phyloP scores from a whole-genome alignment of 1,139 yeast species.

The Geotrichum citri-aurantii region DNA sequence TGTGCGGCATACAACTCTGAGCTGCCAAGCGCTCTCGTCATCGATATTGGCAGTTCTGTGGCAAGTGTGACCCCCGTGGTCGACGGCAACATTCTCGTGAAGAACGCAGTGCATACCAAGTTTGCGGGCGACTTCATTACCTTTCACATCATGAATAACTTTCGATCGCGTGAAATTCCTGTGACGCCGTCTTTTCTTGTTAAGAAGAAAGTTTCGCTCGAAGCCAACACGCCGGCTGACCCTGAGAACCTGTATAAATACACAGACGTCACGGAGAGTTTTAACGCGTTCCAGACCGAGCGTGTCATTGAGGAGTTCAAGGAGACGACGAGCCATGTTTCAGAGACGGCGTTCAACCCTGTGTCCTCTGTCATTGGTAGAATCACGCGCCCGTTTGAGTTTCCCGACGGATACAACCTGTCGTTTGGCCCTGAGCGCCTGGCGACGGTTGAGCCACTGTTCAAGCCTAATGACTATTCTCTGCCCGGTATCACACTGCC shows the following conservation, averaged over 20 bases:
- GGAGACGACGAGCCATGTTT: slow-evolving; percentile 52
- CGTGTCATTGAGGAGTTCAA: slow-evolving; percentile 54
- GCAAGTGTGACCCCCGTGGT: slow-evolving; percentile 85
- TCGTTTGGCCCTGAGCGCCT: slow-evolving; percentile 62
- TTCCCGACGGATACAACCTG: slow-evolving; percentile 66
- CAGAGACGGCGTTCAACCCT: slow-evolving; percentile 40
- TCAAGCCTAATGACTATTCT: slow-evolving; percentile 42
- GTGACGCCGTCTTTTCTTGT: slow-evolving; percentile 35
- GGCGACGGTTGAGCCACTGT: slow-evolving; percentile 69
- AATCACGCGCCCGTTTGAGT: slow-evolving; percentile 58
- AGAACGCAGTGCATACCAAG: slow-evolving; percentile 35
- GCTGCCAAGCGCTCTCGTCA: slow-evolving; percentile 37
- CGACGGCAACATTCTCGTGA: slow-evolving; percentile 54
- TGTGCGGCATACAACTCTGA: slow-evolving; percentile 57
- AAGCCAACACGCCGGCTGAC: slow-evolving; percentile 37
- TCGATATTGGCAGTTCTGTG: slow-evolving; percentile 34
- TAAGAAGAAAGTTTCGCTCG: slow-evolving; percentile 30
- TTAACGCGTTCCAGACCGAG: slow-evolving; percentile 35
- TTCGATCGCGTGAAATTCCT: slow-evolving; percentile 29
- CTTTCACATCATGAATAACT: slow-evolving; percentile 33
- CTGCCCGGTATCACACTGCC: slow-evolving; percentile 28
- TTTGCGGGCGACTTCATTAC: slow-evolving; percentile 42
- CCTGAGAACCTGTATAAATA: slow-evolving; percentile 35
- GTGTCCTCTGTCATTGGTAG: slow-evolving; percentile 25
- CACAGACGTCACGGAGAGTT: slow-evolving; percentile 32